A percentile compares a stretch with the other conserved stretches of the same genome.
phyloP scores from a whole-genome alignment of 2,329 filamentous ascomycete genomes.

The Claviceps citrina region DNA sequence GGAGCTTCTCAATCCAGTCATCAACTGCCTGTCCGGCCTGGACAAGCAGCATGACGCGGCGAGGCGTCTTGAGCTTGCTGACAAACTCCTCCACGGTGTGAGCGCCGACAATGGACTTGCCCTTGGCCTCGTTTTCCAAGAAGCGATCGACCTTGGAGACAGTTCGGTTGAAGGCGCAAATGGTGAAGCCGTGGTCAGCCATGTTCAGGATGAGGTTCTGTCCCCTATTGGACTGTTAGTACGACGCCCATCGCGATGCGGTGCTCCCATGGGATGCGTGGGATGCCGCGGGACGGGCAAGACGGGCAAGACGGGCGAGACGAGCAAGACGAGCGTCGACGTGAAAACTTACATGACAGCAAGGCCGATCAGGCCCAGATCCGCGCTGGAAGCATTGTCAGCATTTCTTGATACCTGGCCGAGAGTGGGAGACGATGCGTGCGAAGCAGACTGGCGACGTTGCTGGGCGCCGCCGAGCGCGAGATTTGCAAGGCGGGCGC shows the following conservation, averaged over 20 bases:
- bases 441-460: slow-evolving; percentile 24
- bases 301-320: too few species aligned
- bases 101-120: slow-evolving; percentile 89
- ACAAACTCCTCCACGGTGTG: slow-evolving; percentile 90
- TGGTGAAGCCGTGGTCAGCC: slow-evolving; percentile 86
- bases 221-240: slow-evolving; percentile 29
- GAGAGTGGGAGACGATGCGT: slow-evolving; percentile 13
- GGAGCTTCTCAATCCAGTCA: slow-evolving; percentile 92
- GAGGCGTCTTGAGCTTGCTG: slow-evolving; percentile 90
- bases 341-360: slow-evolving; percentile 60
- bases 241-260: neutral
- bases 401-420: slow-evolving; percentile 28
- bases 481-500: slow-evolving; percentile 61
- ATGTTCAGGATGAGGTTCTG: slow-evolving; percentile 85
- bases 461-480: slow-evolving; percentile 48
- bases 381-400: slow-evolving; percentile 52
- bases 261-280: slow-evolving; percentile 7
- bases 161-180: slow-evolving; percentile 97
- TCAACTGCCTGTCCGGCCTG: slow-evolving; percentile 97
- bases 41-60: slow-evolving; percentile 95
- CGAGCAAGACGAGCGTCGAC: neutral
- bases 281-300: slow-evolving; percentile 1
- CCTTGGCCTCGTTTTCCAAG: slow-evolving; percentile 80
- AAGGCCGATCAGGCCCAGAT: slow-evolving; percentile 85
- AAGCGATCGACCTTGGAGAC: slow-evolving; percentile 95